Evolutionary conservation across 768 basidiomycete species (phyloP).

Genomic region (Lactarius pseudohatsudake): DNA sequence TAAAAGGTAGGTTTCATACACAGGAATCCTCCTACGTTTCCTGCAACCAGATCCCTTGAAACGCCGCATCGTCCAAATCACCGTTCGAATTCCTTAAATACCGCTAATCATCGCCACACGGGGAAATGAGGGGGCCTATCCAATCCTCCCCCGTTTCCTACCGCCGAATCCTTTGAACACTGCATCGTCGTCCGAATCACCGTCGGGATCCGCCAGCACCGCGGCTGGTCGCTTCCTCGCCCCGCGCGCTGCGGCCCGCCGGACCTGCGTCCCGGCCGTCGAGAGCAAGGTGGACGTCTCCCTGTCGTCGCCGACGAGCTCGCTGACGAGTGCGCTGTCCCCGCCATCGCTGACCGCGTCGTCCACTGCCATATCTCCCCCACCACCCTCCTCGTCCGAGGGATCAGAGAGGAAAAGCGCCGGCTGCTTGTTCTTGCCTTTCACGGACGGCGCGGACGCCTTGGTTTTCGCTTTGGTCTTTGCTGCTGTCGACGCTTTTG

Average conservation of each 20-base stretch:
- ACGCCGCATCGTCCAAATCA: too few species aligned
- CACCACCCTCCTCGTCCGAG: constrained; percentile 16
- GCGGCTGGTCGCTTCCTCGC: constrained; percentile 20
- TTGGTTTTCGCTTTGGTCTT: background rate
- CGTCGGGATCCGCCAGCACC: constrained; percentile 43
- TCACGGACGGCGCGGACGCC: background rate
- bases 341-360: background rate
- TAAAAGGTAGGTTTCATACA: background rate
- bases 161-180: constrained; percentile 61
- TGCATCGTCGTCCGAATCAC: constrained; percentile 67
- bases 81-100: too few species aligned
- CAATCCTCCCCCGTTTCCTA: constrained; percentile 32
- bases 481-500: constrained; percentile 2
- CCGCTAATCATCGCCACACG: too few species aligned
- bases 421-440: constrained; percentile 5
- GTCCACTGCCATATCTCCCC: background rate
- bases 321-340: background rate
- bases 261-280: constrained; percentile 31
- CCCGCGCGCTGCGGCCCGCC: constrained; percentile 22
- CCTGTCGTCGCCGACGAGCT: background rate
- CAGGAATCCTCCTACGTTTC: too few species aligned
- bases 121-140: background rate
- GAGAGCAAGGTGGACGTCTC: constrained; percentile 33
- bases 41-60: too few species aligned
- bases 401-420: constrained; percentile 27